A percentile compares a stretch with the other conserved stretches of the same genome.
Evolutionary conservation across 1,139 yeast species (phyloP).

Genomic region (Pichia sp.): DNA sequence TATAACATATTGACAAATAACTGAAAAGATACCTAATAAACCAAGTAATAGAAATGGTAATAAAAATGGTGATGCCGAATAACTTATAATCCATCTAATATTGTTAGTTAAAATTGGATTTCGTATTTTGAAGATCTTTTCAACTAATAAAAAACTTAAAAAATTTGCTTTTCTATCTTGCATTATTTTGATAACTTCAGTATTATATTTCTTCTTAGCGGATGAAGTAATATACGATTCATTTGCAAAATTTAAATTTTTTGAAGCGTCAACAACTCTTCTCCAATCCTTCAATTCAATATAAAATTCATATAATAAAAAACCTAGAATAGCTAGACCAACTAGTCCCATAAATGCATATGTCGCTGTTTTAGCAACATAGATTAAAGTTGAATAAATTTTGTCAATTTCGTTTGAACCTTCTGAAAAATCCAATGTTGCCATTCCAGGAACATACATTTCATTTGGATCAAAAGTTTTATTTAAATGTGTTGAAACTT

Average conservation of each 20-base stretch:
- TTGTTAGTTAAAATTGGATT: conserved; percentile 20
- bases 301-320: conserved; percentile 35
- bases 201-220: conserved; percentile 15
- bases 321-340: conserved; percentile 33
- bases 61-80: conserved; percentile 44
- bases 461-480: conserved; percentile 19
- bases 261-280: conserved; percentile 31
- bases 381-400: conserved; percentile 31
- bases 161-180: conserved; percentile 27
- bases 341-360: conserved; percentile 37
- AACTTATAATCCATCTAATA: conserved; percentile 44
- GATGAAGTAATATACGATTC: conserved; percentile 9
- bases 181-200: conserved; percentile 23
- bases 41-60: conserved; percentile 40
- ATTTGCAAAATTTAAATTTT: conserved; percentile 17
- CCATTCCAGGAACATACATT: conserved; percentile 23
- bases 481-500: conserved; percentile 27
- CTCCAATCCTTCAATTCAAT: conserved; percentile 48
- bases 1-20: conserved; percentile 43
- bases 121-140: conserved; percentile 8
- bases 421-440: conserved; percentile 18
- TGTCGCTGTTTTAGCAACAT: conserved; percentile 32
- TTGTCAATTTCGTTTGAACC: conserved; percentile 33
- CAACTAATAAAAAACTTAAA: conserved; percentile 14
- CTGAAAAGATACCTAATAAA: conserved; percentile 41